These are phyloP conservation scores for Fusarium citri DNA, from an alignment of 2,329 filamentous ascomycete species.

Conservation along the genomic window DNA sequence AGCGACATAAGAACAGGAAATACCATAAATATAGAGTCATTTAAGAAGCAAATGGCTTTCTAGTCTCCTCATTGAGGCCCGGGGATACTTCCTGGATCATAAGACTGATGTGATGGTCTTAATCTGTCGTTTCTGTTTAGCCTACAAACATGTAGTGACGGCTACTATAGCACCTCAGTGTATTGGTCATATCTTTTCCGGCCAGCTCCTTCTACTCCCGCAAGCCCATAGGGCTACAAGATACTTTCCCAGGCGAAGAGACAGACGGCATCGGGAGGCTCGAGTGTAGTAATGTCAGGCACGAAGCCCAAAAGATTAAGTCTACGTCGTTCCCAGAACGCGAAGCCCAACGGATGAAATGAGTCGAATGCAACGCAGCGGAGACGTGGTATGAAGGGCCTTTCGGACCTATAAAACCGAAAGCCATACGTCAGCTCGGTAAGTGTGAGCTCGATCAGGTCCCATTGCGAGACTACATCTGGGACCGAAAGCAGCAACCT, in stretches of 20 bases:
- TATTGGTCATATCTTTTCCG: background rate
- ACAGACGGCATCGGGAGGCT: background rate
- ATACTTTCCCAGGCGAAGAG: slow-evolving; percentile 23
- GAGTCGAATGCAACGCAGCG: slow-evolving; percentile 14
- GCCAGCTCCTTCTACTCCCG: background rate
- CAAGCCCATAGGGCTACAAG: background rate
- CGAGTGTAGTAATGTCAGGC: background rate
- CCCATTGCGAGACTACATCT: no score
- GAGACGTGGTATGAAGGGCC: no score
- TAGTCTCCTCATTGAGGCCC: no score
- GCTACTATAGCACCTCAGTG: background rate
- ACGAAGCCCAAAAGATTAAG: slow-evolving; percentile 27
- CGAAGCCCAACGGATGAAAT: slow-evolving; percentile 32
- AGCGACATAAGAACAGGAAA: background rate
- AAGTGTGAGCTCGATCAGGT: background rate
- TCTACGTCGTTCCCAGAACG: slow-evolving; percentile 36
- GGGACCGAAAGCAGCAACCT: no score
- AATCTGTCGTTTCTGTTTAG: background rate
- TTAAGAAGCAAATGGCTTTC: background rate
- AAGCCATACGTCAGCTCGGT: background rate
- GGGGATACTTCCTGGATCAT: background rate
- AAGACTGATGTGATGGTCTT: background rate
- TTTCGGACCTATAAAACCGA: no score
- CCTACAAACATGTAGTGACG: background rate
- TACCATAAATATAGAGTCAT: background rate